These are phyloP conservation scores for Citrus glauca DNA, from an alignment of 345 rosid genomes.

Conservation along the genomic window DNA sequence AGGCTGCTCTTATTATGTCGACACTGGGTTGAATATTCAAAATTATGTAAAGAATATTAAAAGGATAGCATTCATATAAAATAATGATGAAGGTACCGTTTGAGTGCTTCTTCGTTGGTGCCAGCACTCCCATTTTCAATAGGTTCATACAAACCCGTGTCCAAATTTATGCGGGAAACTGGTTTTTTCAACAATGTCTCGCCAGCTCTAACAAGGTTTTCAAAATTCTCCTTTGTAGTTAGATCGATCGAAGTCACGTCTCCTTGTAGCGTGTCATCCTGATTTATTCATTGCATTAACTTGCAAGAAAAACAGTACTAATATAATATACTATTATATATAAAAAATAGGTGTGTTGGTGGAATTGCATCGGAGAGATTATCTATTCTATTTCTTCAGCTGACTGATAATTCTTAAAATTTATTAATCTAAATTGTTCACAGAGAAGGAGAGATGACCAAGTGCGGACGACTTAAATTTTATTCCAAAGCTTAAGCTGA, in stretches of 20 bases:
- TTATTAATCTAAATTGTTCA: not conserved
- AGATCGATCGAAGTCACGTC: constrained; percentile 37
- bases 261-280: constrained; percentile 52
- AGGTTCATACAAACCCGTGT: constrained; percentile 51
- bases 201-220: constrained; percentile 45
- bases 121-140: constrained; percentile 35
- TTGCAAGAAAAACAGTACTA: not conserved
- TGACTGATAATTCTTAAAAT: not conserved
- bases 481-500: no score
- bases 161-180: constrained; percentile 37
- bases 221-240: constrained; percentile 48
- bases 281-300: not conserved
- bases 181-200: constrained; percentile 36
- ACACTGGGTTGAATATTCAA: not conserved
- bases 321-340: not conserved
- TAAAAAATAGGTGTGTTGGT: not conserved
- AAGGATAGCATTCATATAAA: not conserved
- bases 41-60: no score
- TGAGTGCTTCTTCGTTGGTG: constrained; percentile 54
- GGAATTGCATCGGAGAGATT: not conserved
- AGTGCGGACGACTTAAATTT: not conserved
- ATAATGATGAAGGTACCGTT: constrained; percentile 28
- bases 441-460: not conserved
- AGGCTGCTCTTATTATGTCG: no score
- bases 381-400: not conserved